Evolutionary conservation across 148 eudicot genomes (phyloP).

Genomic region (Diospyros kaki): DNA sequence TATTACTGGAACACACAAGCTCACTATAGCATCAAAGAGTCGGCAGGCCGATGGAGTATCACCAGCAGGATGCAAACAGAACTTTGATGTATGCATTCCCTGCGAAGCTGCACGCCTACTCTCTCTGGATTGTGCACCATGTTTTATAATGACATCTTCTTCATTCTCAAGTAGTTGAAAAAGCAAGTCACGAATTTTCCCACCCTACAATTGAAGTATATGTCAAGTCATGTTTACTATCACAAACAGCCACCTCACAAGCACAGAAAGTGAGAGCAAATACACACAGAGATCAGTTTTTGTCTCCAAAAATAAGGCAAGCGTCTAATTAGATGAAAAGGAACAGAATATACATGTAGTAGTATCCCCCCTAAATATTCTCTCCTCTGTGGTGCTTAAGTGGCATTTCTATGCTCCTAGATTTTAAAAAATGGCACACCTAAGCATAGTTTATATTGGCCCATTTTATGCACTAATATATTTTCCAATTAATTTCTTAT

Average conservation of each 20-base stretch:
- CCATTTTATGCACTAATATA: too few relatives aligned
- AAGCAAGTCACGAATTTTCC: constrained; percentile 87
- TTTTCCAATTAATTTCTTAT: too few relatives aligned
- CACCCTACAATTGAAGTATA: constrained; percentile 56
- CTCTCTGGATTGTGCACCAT: constrained; percentile 96
- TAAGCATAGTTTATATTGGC: too few relatives aligned
- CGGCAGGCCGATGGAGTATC: constrained; percentile 99
- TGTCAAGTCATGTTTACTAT: not conserved
- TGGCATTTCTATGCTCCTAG: too few relatives aligned
- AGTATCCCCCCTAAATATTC: too few relatives aligned
- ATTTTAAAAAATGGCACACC: too few relatives aligned
- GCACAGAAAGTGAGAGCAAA: too few relatives aligned
- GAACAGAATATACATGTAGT: too few relatives aligned
- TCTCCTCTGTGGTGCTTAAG: too few relatives aligned
- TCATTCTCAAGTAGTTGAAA: constrained; percentile 90
- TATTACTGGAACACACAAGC: constrained; percentile 91
- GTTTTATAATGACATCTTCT: constrained; percentile 72
- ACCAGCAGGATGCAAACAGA: constrained; percentile 98
- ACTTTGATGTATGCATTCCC: constrained; percentile 96
- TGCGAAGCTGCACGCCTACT: constrained; percentile 89
- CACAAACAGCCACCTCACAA: not conserved
- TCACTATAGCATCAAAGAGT: constrained; percentile 95
- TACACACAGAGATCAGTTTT: too few relatives aligned
- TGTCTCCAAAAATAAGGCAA: too few relatives aligned
- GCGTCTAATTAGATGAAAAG: too few relatives aligned